Conservation (phyloP, 1,284 basidiomycete genomes). For the Inonotus obliquus region DNA sequence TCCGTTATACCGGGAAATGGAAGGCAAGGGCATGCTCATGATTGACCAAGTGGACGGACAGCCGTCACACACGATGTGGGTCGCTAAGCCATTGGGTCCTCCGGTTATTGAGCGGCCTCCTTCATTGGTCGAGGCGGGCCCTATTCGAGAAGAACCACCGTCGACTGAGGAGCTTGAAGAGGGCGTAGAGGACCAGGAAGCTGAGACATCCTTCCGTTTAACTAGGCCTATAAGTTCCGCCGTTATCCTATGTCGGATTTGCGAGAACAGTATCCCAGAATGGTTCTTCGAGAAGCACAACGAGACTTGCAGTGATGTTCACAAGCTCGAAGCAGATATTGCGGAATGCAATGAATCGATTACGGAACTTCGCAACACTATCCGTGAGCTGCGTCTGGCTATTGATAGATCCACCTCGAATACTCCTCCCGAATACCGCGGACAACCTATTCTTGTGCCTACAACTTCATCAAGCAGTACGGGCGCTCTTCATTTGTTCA, state of each 20-base stretch:
- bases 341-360: slow-evolving; percentile 91
- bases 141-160: slow-evolving; percentile 44
- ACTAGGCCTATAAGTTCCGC: slow-evolving; percentile 75
- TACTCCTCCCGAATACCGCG: slow-evolving; percentile 73
- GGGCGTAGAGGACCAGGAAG: slow-evolving; percentile 36
- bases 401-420: slow-evolving; percentile 62
- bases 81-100: slow-evolving; percentile 81
- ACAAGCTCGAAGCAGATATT: slow-evolving; percentile 95
- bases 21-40: slow-evolving; percentile 99
- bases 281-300: slow-evolving; percentile 99
- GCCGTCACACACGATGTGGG: slow-evolving; percentile 99
- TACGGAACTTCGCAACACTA: slow-evolving; percentile 78
- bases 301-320: slow-evolving; percentile 97
- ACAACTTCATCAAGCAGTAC: slow-evolving; percentile 63
- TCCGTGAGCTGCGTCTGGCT: slow-evolving; percentile 65
- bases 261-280: slow-evolving; percentile 93
- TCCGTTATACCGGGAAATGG: slow-evolving; percentile 82
- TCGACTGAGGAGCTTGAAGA: slow-evolving; percentile 30
- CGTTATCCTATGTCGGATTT: slow-evolving; percentile 95
- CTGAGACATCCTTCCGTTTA: slow-evolving; percentile 65
- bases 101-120: slow-evolving; percentile 62
- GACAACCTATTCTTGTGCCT: slow-evolving; percentile 76
- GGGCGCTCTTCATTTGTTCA: slow-evolving; percentile 63
- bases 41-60: slow-evolving; percentile 82
- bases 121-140: slow-evolving; percentile 49